A percentile compares a stretch with the other conserved stretches of the same genome.
Evolutionary conservation across 1,284 basidiomycete genomes (phyloP).

Genomic region (Microbotryum scabiosae): DNA sequence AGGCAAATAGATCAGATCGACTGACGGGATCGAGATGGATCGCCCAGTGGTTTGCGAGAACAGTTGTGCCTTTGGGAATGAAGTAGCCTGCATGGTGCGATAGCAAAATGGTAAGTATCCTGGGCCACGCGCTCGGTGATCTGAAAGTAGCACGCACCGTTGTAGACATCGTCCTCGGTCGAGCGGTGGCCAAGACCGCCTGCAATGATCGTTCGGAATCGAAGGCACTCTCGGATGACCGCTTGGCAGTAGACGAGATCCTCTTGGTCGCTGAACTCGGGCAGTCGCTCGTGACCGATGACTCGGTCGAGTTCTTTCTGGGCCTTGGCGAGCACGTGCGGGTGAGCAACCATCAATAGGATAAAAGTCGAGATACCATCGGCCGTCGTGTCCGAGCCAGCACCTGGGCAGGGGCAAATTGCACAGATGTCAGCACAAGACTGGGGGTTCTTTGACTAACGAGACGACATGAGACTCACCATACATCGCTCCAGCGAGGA

Average conservation of each 20-base stretch:
- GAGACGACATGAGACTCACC: constrained; percentile 10
- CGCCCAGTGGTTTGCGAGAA: constrained; percentile 38
- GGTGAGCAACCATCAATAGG: constrained; percentile 24
- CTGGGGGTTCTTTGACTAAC: too few relatives aligned
- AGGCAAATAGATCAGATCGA: too few relatives aligned
- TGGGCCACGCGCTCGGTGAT: too few relatives aligned
- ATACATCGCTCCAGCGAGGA: constrained; percentile 36
- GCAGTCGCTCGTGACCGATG: constrained; percentile 33
- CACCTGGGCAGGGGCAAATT: background rate
- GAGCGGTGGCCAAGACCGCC: constrained; percentile 35
- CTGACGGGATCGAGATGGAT: constrained; percentile 28
- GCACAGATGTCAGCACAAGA: background rate
- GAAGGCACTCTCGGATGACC: constrained; percentile 35
- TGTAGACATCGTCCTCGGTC: constrained; percentile 37
- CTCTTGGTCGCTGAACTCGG: constrained; percentile 36
- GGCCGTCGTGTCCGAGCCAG: constrained; percentile 32
- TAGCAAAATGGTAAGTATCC: background rate
- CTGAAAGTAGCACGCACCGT: constrained; percentile 14
- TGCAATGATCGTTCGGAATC: constrained; percentile 39
- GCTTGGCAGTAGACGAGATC: constrained; percentile 36
- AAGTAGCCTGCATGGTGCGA: constrained; percentile 21
- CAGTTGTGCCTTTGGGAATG: constrained; percentile 37
- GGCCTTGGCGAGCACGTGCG: constrained; percentile 18
- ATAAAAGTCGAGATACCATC: constrained; percentile 31
- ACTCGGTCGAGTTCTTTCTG: constrained; percentile 38